Percentiles rank a stretch among this genome's conserved stretches.
Evolutionary conservation across 1,284 basidiomycete genomes (phyloP).

Genomic region (Pascua guehoae): DNA sequence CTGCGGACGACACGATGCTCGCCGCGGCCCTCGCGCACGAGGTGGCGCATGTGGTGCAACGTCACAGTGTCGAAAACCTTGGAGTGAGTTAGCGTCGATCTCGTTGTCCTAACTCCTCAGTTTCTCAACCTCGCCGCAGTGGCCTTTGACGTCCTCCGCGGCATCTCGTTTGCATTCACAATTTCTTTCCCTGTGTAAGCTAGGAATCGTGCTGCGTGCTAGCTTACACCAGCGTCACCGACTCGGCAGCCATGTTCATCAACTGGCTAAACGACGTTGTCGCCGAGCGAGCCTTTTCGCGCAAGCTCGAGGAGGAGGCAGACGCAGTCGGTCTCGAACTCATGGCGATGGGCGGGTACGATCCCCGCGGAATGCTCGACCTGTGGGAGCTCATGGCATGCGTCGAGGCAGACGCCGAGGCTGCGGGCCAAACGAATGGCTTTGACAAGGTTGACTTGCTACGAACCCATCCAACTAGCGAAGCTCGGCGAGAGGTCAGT

Average conservation of each 20-base stretch:
- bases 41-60: conserved; percentile 53
- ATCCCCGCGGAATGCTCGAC: conserved; percentile 51
- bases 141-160: conserved; percentile 54
- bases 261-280: conserved; percentile 55
- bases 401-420: conserved; percentile 50
- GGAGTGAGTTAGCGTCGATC: conserved; percentile 37
- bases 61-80: conserved; percentile 55
- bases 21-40: conserved; percentile 54
- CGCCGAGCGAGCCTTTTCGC: conserved; percentile 53
- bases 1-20: conserved; percentile 51
- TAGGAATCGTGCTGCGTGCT: background rate
- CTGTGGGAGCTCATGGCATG: conserved; percentile 54
- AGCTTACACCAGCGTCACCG: conserved; percentile 45
- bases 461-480: conserved; percentile 53
- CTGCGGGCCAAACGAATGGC: conserved; percentile 23
- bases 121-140: conserved; percentile 54
- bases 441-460: conserved; percentile 33
- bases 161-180: conserved; percentile 53
- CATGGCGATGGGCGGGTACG: conserved; percentile 53
- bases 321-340: conserved; percentile 54
- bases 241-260: conserved; percentile 51
- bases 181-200: conserved; percentile 52
- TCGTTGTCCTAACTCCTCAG: conserved; percentile 21
- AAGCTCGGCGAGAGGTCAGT: conserved; percentile 45
- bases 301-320: conserved; percentile 55